Percentiles rank a stretch among this genome's conserved stretches.
Conservation (phyloP, 345 rosid genomes). For the Moricandia moricandioides region DNA sequence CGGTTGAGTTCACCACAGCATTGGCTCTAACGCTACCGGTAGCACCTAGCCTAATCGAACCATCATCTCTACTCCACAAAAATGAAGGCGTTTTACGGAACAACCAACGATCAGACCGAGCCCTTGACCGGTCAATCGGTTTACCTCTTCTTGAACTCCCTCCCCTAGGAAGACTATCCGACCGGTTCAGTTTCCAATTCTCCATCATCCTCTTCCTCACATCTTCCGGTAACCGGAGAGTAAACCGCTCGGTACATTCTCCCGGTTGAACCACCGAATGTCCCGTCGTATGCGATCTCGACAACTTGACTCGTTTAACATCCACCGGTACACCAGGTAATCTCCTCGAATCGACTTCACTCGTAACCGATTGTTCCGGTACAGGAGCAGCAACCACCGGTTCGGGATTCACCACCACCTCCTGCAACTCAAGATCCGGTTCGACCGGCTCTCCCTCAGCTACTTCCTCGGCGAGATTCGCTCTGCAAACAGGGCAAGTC, state of each 20-base stretch:
- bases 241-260: conserved; percentile 39
- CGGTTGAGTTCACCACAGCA: conserved; percentile 21
- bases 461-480: conserved; percentile 52
- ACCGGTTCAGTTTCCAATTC: conserved; percentile 39
- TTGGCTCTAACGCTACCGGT: conserved; percentile 30
- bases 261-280: conserved; percentile 41
- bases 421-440: conserved; percentile 22
- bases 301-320: conserved; percentile 28
- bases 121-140: conserved; percentile 21
- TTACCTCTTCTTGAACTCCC: conserved; percentile 38
- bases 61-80: conserved; percentile 34
- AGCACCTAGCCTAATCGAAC: conserved; percentile 36
- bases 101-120: conserved; percentile 38
- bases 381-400: conserved; percentile 24
- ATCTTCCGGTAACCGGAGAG: conserved; percentile 40
- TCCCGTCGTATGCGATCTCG: conserved; percentile 39
- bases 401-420: conserved; percentile 6
- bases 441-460: conserved; percentile 25
- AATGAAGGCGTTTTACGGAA: conserved; percentile 41
- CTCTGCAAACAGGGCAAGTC: conserved; percentile 94
- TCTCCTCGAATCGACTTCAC: conserved; percentile 27
- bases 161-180: conserved; percentile 30
- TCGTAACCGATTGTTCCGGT: background rate
- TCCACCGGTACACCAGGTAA: conserved; percentile 34
- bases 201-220: conserved; percentile 36